Percentiles rank a stretch among this genome's conserved stretches.
Conservation (phyloP, 352 stramenopile genomes). For the Pythium sukuiense region DNA sequence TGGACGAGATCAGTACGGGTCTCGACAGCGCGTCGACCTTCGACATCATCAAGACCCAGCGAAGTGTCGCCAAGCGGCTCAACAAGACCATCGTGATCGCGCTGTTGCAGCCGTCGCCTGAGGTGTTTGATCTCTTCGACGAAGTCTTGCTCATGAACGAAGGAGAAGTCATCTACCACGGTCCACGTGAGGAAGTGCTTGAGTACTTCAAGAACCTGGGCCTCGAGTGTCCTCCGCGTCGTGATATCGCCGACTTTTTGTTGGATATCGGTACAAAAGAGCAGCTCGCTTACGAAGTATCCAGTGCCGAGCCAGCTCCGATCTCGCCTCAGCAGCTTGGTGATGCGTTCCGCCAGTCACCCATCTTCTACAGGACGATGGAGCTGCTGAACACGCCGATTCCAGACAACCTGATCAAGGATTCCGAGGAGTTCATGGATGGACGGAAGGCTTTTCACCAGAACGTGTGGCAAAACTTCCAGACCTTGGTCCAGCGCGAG, state of each 20-base stretch:
- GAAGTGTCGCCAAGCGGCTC: slow-evolving; percentile 32
- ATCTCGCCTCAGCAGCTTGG: slow-evolving; percentile 34
- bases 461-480: slow-evolving; percentile 34
- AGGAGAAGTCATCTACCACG: slow-evolving; percentile 44
- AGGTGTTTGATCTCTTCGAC: slow-evolving; percentile 40
- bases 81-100: slow-evolving; percentile 43
- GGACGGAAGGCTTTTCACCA: slow-evolving; percentile 40
- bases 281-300: slow-evolving; percentile 4
- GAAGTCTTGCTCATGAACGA: slow-evolving; percentile 48
- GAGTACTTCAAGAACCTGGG: slow-evolving; percentile 39
- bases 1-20: slow-evolving; percentile 92
- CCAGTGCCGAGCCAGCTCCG: background rate
- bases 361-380: slow-evolving; percentile 43
- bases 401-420: slow-evolving; percentile 82
- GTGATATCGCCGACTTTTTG: slow-evolving; percentile 35
- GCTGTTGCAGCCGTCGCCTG: slow-evolving; percentile 30
- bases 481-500: slow-evolving; percentile 65
- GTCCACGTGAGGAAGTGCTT: slow-evolving; percentile 28
- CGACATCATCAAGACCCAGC: slow-evolving; percentile 79
- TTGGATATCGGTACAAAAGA: slow-evolving; percentile 28
- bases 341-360: slow-evolving; percentile 38
- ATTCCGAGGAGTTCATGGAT: slow-evolving; percentile 54
- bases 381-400: slow-evolving; percentile 85
- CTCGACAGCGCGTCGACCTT: slow-evolving; percentile 90
- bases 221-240: slow-evolving; percentile 26